Conservation (phyloP, 2,329 filamentous ascomycete genomes). For the Penicillium sclerotiorum region DNA sequence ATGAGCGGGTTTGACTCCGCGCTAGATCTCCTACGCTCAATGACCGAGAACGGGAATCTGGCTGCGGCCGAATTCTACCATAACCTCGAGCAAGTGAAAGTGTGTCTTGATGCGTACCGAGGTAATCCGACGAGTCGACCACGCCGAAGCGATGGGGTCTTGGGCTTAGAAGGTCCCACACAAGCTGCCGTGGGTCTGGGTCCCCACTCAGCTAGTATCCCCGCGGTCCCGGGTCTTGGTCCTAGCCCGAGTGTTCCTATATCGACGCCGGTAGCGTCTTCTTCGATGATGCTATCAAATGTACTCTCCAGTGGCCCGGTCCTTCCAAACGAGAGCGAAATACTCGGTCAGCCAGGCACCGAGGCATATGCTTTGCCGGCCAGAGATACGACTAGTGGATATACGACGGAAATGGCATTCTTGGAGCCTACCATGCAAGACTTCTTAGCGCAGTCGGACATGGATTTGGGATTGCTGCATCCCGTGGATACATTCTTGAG, state of each 20-base stretch:
- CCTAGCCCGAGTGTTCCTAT: not conserved
- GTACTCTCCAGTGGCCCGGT: not conserved
- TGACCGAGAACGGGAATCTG: slow-evolving; percentile 41
- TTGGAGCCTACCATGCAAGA: slow-evolving; percentile 44
- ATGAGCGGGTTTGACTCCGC: slow-evolving; percentile 36
- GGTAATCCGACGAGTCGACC: slow-evolving; percentile 3
- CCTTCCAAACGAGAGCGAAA: slow-evolving; percentile 7
- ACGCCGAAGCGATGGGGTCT: not conserved
- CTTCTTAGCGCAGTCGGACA: slow-evolving; percentile 42
- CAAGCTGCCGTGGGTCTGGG: not conserved
- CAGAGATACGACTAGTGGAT: slow-evolving; percentile 32
- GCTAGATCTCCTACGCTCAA: slow-evolving; percentile 34
- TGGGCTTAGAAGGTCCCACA: not conserved
- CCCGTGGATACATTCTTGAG: slow-evolving; percentile 40
- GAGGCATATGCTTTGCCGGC: slow-evolving; percentile 14
- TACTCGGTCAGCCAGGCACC: slow-evolving; percentile 9
- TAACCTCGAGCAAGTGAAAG: slow-evolving; percentile 37
- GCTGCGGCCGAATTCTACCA: slow-evolving; percentile 38
- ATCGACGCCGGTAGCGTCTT: not conserved
- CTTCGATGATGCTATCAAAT: slow-evolving; percentile 3
- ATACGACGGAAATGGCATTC: slow-evolving; percentile 43
- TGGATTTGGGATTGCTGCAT: slow-evolving; percentile 38
- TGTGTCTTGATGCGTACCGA: slow-evolving; percentile 30
- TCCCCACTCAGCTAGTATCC: not conserved
- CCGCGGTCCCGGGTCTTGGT: not conserved